Evolutionary conservation across 208 protist genomes (phyloP).

Genomic region (Leishmania tropica): DNA sequence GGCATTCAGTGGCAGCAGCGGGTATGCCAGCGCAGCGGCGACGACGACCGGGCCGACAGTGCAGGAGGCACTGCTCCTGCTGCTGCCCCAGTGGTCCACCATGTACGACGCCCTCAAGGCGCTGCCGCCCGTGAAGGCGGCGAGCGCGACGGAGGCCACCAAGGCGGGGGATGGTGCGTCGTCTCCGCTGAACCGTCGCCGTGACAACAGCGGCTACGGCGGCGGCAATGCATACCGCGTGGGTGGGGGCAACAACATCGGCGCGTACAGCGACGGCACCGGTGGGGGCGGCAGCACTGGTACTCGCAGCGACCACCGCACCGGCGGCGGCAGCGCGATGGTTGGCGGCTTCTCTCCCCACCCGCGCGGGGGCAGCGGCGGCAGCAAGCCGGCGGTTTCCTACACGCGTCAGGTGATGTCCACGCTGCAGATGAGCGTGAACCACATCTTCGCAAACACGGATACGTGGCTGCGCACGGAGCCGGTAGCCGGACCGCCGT

Average conservation of each 20-base stretch:
- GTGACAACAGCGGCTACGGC: conserved; percentile 14
- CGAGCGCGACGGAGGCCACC: conserved; percentile 6
- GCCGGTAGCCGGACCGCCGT: conserved; percentile 38
- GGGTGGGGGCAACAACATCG: conserved; percentile 9
- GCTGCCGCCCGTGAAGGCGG: conserved; percentile 24
- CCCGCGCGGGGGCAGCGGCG: conserved; percentile 10
- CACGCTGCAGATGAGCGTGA: conserved; percentile 67
- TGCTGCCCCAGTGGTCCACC: conserved; percentile 45
- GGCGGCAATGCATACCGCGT: conserved; percentile 4
- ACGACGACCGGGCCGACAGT: conserved; percentile 23
- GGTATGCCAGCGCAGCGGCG: conserved; percentile 6
- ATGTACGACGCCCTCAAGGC: conserved; percentile 44
- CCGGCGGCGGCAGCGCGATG: conserved; percentile 15
- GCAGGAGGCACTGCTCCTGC: conserved; percentile 27
- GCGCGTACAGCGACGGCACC: conserved; percentile 1
- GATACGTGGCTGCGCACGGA: conserved; percentile 41
- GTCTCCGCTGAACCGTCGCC: conserved; percentile 4
- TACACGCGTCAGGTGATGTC: conserved; percentile 64
- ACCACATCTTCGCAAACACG: conserved; percentile 67
- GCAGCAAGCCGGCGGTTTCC: conserved; percentile 19
- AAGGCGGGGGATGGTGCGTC: neutral
- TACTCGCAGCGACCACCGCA: conserved; percentile 31
- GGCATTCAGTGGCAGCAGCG: conserved; percentile 30
- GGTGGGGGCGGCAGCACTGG: conserved; percentile 14
- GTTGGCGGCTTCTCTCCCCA: conserved; percentile 1